Evolutionary conservation across 805 yeast species (phyloP), one percentile per base, ranked within the genome.

Genomic region (Candida ascalaphidarum): DNA sequence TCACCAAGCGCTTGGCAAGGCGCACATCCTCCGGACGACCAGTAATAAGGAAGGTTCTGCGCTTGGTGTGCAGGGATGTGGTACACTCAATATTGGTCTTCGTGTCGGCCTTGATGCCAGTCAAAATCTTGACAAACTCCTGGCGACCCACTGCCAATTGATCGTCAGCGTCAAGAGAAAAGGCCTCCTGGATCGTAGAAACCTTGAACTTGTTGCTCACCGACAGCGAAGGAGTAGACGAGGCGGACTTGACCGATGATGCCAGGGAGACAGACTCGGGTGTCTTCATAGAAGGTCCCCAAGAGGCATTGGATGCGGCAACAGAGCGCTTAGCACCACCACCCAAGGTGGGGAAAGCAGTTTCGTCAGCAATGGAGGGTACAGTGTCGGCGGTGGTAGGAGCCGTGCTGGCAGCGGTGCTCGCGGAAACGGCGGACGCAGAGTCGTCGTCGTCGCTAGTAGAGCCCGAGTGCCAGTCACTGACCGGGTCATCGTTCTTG

Each of bases 41-140:
- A 43, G 78, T 70, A 40, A 89, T 72, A 48, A 88, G 68, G 46
- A 85, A 85, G 16, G 92, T 81, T 58, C 95, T 77, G 50, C 76
- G 77, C 39, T 77, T 79, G 34, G 81, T 76, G 39, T 71, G 71
- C 43, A 74, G 72, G 25, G 94, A 81, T 31, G 84, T 64, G 30
- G 95, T 83, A 31, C 94, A 81, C 51, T 86, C 95, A 36, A 86
- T 74, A 36, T 74, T 72, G 31, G 86, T 82, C 26, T 67, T 58
- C 35, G 77, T 67, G 20, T 63, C 55, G 33, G 73, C 58, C 55
- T 79, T 80, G 44, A 83, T 70, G 26, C 70, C 58, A 27, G 71
- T 64, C 37, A 85, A 61, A 36, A 83, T 70, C 47, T 77, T 77
- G 43, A 77, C 66, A 35, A 82, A 73, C 41, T 81, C 92, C 14